Evolutionary conservation across 2,329 filamentous ascomycete genomes (phyloP), one percentile per base, ranked within the genome.

Genomic region (Tolypocladium sp.): DNA sequence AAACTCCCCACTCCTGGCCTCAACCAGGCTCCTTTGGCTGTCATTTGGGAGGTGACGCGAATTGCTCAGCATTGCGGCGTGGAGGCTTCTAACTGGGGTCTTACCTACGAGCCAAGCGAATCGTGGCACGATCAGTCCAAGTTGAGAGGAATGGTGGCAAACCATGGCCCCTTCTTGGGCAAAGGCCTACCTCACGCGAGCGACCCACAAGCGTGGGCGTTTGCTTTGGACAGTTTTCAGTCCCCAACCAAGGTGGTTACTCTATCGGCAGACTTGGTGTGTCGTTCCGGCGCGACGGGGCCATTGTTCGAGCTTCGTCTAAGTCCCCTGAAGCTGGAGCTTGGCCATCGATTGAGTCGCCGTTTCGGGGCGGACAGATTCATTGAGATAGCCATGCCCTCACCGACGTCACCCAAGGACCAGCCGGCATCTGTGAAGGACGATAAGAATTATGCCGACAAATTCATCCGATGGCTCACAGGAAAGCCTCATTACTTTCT

Each of bases 311-410:
- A 65, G 0, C 64, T 86, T 5, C 73, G 72, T 6, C 73, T 87
- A 12, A 71, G 76, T 2, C 78, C 81, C 0, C 64, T 85, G 1
- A 73, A 70, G 12, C 66, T 84, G 2, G 80, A 83, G 33, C 66
- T 74, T 3, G 73, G 79, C 0, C 77, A 84, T 66, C 79, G 84
- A 2, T 68, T 87, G 0, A 71, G 73, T 25, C 77, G 84, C 15
- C 78, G 78, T 5, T 85, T 85, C 62, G 83, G 84, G 0, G 69
- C 77, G 0, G 83, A 87, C 62, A 76, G 84, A 0, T 86, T 86
- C 53, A 61, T 87, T 1, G 82, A 86, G 57, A 59, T 87, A 0
- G 67, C 77, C 5, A 72, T 86, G 6, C 83, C 84, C 0, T 74
- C 74, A 0, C 72, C 77, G 0, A 70, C 65, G 1, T 68, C 68